These are phyloP conservation scores for Apiotrichum porosum DNA, from an alignment of 1,284 basidiomycete species.

Conservation along the genomic window DNA sequence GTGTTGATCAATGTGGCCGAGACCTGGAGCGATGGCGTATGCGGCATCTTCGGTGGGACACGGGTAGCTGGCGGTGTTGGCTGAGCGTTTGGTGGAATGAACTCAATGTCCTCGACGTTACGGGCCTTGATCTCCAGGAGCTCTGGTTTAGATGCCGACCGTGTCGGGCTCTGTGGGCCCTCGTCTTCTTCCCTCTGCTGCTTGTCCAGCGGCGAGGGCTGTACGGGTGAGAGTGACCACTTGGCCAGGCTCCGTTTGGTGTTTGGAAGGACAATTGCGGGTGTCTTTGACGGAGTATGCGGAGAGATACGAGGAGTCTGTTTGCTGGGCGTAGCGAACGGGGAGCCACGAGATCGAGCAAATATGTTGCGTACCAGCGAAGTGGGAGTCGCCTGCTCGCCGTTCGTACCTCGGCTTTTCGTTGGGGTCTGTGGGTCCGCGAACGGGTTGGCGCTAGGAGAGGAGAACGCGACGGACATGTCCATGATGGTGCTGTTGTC, in stretches of 20 bases:
- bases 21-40: background rate
- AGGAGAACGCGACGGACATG: slow-evolving; percentile 26
- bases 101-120: background rate
- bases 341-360: slow-evolving; percentile 15
- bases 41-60: background rate
- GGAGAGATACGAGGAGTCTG: slow-evolving; percentile 20
- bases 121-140: background rate
- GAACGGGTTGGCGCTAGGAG: slow-evolving; percentile 25
- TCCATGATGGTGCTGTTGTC: slow-evolving; percentile 41
- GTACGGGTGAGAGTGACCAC: slow-evolving; percentile 15
- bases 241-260: slow-evolving; percentile 21
- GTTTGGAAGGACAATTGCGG: slow-evolving; percentile 28
- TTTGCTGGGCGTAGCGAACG: slow-evolving; percentile 1
- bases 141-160: background rate
- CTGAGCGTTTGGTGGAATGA: slow-evolving; percentile 8
- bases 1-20: background rate
- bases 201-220: background rate
- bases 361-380: slow-evolving; percentile 41
- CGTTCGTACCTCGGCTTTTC: slow-evolving; percentile 18
- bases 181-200: background rate
- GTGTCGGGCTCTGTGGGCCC: no score
- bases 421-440: slow-evolving; percentile 27
- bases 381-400: slow-evolving; percentile 22
- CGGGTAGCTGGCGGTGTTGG: background rate
- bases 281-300: slow-evolving; percentile 4